Percentiles rank a stretch among this genome's conserved stretches.
phyloP scores from a whole-genome alignment of 140 eudicot genomes.

The Artemisia princeps region DNA sequence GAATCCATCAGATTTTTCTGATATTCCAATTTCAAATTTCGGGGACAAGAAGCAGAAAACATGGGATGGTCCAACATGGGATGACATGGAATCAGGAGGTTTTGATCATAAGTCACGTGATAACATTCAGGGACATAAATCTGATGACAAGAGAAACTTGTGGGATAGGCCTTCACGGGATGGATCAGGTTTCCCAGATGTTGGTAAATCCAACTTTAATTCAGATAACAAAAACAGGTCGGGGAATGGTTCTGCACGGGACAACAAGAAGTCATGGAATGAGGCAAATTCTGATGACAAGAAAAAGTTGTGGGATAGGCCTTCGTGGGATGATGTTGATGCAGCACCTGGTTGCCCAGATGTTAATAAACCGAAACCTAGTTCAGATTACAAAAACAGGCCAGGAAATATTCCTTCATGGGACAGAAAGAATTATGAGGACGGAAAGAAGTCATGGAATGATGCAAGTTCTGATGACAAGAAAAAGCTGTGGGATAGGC shows the following conservation, averaged over 20 bases:
- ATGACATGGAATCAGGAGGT: conserved; percentile 25
- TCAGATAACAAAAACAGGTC: conserved; percentile 23
- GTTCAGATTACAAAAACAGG: neutral
- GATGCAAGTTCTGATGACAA: conserved; percentile 13
- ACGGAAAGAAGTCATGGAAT: conserved; percentile 14
- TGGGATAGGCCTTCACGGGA: neutral
- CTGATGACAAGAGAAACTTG: conserved; percentile 16
- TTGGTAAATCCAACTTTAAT: conserved; percentile 19
- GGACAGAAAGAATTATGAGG: neutral
- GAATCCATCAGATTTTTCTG: conserved; percentile 1
- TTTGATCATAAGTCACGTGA: conserved; percentile 12
- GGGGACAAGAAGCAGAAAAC: conserved; percentile 14
- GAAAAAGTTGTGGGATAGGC: conserved; percentile 31
- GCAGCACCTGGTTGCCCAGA: conserved; percentile 2
- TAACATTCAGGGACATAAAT: conserved; percentile 12
- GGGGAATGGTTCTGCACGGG: conserved; percentile 5
- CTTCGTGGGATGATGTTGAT: conserved; percentile 14
- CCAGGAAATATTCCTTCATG: neutral
- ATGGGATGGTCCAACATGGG: conserved; percentile 42
- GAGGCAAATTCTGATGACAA: neutral
- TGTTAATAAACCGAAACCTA: neutral
- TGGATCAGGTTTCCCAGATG: conserved; percentile 19
- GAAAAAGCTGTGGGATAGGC: conserved; percentile 29
- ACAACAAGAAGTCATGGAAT: conserved; percentile 4
- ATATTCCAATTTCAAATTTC: conserved; percentile 9